phyloP scores from a whole-genome alignment of 257 asterid species.

The Forsythia suspensa region DNA sequence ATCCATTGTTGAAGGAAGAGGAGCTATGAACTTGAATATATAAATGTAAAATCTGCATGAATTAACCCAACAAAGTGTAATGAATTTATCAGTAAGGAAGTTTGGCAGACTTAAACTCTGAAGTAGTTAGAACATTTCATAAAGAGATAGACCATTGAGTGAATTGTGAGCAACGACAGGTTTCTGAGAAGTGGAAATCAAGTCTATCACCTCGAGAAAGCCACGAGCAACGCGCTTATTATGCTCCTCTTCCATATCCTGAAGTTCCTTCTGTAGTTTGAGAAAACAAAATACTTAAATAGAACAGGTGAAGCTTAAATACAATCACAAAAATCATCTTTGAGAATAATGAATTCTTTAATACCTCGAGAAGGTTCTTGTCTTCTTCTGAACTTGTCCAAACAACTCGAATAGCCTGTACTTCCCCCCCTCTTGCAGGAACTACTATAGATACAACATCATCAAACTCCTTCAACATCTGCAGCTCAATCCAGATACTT shows the following conservation, averaged over 20 bases:
- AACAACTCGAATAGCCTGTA: slow-evolving; percentile 67
- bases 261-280: slow-evolving; percentile 62
- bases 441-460: slow-evolving; percentile 61
- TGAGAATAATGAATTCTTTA: slow-evolving; percentile 13
- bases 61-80: slow-evolving; percentile 11
- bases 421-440: slow-evolving; percentile 54
- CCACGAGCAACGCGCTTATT: slow-evolving; percentile 60
- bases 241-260: slow-evolving; percentile 57
- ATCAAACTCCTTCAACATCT: slow-evolving; percentile 57
- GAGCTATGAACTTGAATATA: slow-evolving; percentile 77
- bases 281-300: slow-evolving; percentile 13
- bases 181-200: slow-evolving; percentile 74
- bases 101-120: slow-evolving; percentile 3
- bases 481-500: slow-evolving; percentile 34
- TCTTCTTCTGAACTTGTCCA: slow-evolving; percentile 79
- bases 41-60: slow-evolving; percentile 70
- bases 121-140: slow-evolving; percentile 19
- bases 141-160: slow-evolving; percentile 63
- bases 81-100: slow-evolving; percentile 18
- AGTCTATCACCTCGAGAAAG: slow-evolving; percentile 85
- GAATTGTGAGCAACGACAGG: slow-evolving; percentile 86
- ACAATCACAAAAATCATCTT: slow-evolving; percentile 8
- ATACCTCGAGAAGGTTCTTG: slow-evolving; percentile 66
- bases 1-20: slow-evolving; percentile 67
- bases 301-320: slow-evolving; percentile 17